These are phyloP conservation scores for Pestalotiopsis sp. DNA, from an alignment of 2,329 filamentous ascomycete species.

Conservation along the genomic window DNA sequence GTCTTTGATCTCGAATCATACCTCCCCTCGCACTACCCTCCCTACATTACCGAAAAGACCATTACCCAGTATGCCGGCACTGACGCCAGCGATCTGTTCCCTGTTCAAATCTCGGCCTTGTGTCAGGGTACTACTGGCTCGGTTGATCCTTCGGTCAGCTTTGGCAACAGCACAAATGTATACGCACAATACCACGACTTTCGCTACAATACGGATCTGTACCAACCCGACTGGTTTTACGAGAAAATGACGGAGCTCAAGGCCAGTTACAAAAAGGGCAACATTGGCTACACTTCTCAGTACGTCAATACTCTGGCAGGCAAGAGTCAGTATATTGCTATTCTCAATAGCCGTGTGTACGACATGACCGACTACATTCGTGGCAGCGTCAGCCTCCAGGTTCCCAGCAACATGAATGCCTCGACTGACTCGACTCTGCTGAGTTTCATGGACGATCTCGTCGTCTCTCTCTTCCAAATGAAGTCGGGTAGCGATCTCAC, in stretches of 20 bases:
- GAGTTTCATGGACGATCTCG: slow-evolving; percentile 79
- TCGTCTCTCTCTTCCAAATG: slow-evolving; percentile 77
- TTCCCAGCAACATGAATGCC: slow-evolving; percentile 52
- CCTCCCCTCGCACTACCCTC: slow-evolving; percentile 77
- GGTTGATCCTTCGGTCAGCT: slow-evolving; percentile 71
- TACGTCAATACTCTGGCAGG: slow-evolving; percentile 73
- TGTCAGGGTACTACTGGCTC: slow-evolving; percentile 75
- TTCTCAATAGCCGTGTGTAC: slow-evolving; percentile 79
- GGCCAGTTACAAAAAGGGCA: slow-evolving; percentile 81
- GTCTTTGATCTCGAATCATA: slow-evolving; percentile 83
- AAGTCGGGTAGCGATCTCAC: slow-evolving; percentile 79
- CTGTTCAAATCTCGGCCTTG: slow-evolving; percentile 89
- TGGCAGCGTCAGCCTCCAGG: slow-evolving; percentile 70
- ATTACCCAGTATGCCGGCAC: slow-evolving; percentile 82
- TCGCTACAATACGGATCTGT: slow-evolving; percentile 79
- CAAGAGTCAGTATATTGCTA: slow-evolving; percentile 70
- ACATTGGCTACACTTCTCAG: slow-evolving; percentile 78
- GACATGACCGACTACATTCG: slow-evolving; percentile 83
- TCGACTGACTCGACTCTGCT: slow-evolving; percentile 53
- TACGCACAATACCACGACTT: slow-evolving; percentile 93
- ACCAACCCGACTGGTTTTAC: slow-evolving; percentile 86
- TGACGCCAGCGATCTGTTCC: slow-evolving; percentile 89
- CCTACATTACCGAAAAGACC: slow-evolving; percentile 59
- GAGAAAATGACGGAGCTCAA: slow-evolving; percentile 84
- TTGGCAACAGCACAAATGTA: slow-evolving; percentile 71